Base-by-base conservation (phyloP, 371 early-diverging fungal genomes). In the Choanephora cucurbitarum region DNA sequence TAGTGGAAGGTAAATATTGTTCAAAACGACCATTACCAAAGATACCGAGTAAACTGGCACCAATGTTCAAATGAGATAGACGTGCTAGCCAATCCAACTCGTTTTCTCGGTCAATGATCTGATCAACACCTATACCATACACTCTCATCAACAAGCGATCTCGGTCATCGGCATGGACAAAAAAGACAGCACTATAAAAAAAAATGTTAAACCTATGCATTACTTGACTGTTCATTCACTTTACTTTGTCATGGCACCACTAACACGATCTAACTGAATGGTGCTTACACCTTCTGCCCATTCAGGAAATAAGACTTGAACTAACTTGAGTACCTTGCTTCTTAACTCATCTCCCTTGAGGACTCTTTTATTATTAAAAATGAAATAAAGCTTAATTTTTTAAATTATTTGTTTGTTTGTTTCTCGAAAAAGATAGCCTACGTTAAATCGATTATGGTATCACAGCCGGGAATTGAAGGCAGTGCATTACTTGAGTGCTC, bases 21-120 rank as follows among this genome's bases (percentile, higher is more conserved):
- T 95, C 96, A 44, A 95, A 79, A 10, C 96, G 82, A 10, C 96
- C 96, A 58, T 95, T 95, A 22, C 79, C 81, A 62, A 95, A 95
- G 7, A 84, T 81, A 0, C 86, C 92, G 14, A 92, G 69, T n/a
- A 95, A 62, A 15, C 73, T 74, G 1, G 96, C 91, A 2, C 95
- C 93, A 32, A 91, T 82, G 0, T 86, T 86, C 48, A 74, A 58
- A 2, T 70, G 64, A 5, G 92, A 89, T 28, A 95, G 63, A 34
- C 87, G 83, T 43, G 75, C 69, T 23, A 95, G 72, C 91, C 92
- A 93, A 24, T 78, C 77, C 22, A 95, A 73, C 62, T 95, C 96
- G 39, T 86, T 82, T 32, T 87, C 83, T 44, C 96, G 83, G 41
- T 85, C 81, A 49, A 94, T 73, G 19, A 94, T 69, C 48, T 89